Conservation (phyloP, 73 alveolate genomes). For the Blepharisma stoltei region DNA sequence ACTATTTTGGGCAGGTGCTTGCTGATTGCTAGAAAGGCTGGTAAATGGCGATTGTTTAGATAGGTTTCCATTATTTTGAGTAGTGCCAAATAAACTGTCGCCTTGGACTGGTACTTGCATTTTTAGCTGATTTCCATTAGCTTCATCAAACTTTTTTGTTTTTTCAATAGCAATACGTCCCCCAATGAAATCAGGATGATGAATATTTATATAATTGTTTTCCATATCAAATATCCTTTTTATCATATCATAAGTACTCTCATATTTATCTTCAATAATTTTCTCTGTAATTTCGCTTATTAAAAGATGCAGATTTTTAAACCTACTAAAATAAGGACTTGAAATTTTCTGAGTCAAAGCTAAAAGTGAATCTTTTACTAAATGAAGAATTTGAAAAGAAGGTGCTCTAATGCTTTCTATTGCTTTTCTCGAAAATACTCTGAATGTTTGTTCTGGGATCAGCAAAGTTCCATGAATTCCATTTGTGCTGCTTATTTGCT, state of each 20-base stretch:
- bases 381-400: conserved; percentile 62
- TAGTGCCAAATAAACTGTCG: no score
- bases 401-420: conserved; percentile 73
- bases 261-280: conserved; percentile 55
- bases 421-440: conserved; percentile 54
- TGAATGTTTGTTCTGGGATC: conserved; percentile 88
- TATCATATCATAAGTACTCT: conserved; percentile 67
- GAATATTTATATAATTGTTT: conserved; percentile 70
- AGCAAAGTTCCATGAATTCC: conserved; percentile 78
- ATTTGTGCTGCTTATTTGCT: conserved; percentile 70
- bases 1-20: no score
- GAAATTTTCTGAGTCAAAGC: conserved; percentile 52
- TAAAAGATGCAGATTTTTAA: conserved; percentile 45
- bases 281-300: conserved; percentile 60
- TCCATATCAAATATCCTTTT: conserved; percentile 66
- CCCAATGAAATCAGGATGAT: conserved; percentile 85
- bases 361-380: conserved; percentile 70
- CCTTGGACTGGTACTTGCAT: no score
- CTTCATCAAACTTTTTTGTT: neutral
- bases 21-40: no score
- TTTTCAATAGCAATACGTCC: neutral
- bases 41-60: no score
- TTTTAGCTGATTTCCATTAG: no score
- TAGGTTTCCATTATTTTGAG: no score
- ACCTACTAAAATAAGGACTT: conserved; percentile 60